Percentiles rank a stretch among this genome's conserved stretches.
Evolutionary conservation across 1,284 basidiomycete species (phyloP).

Genomic region (Ustilago crameri): DNA sequence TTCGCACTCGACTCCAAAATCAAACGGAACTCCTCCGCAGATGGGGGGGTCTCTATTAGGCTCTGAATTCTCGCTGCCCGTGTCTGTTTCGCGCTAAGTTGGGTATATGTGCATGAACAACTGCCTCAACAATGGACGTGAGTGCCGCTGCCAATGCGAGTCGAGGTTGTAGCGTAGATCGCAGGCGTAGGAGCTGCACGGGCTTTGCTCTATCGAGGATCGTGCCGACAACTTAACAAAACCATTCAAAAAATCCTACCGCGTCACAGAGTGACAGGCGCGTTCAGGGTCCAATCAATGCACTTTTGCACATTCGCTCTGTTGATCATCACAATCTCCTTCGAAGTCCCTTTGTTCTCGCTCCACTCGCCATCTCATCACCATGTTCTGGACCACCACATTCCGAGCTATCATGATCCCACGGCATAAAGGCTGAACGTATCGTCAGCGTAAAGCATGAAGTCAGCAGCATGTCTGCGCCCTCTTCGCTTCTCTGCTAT

Average conservation of each 20-base stretch:
- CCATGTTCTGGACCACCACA: not conserved
- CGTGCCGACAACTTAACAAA: too few species aligned
- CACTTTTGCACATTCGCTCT: conserved; percentile 2
- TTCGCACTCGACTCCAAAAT: conserved; percentile 28
- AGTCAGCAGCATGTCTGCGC: conserved; percentile 24
- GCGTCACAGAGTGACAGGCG: not conserved
- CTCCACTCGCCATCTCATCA: not conserved
- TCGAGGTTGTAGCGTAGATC: too few species aligned
- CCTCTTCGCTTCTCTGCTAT: not conserved
- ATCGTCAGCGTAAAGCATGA: conserved; percentile 12
- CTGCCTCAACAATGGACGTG: too few species aligned
- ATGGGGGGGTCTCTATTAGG: conserved; percentile 39
- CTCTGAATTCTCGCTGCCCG: conserved; percentile 6
- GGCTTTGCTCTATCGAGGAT: too few species aligned
- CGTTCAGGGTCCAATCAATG: not conserved
- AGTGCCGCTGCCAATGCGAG: too few species aligned
- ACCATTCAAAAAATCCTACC: too few species aligned
- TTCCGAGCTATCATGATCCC: not conserved
- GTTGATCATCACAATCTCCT: too few species aligned
- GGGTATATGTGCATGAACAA: too few species aligned
- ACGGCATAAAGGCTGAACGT: not conserved
- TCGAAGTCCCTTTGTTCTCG: too few species aligned
- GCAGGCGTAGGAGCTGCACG: too few species aligned
- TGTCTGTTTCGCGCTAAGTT: not conserved
- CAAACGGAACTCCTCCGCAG: conserved; percentile 37